Base-by-base conservation (phyloP, 805 yeast genomes). In the Millerozyma acaciae region DNA sequence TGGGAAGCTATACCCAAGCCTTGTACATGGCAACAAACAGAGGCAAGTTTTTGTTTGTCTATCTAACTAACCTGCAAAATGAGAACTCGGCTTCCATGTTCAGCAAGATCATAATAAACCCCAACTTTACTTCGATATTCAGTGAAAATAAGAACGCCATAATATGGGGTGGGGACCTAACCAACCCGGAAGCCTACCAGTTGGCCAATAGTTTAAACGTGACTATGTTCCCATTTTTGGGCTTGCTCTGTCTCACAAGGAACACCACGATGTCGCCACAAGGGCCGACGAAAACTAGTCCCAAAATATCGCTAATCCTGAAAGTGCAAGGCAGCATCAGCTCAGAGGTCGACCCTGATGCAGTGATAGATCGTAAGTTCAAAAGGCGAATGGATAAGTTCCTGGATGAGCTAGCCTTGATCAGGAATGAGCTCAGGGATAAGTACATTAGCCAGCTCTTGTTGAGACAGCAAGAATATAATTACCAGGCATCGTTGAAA, bases 111-210 rank as follows among this genome's bases (percentile, higher is more conserved):
- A 53, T 87, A 29, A 60, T 78, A 26, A 65, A 74, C 38, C 70
- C 66, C 2, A 56, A 53, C 16, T 76, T 84, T 34, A 59, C 74
- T 9, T 55, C 64, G 4, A 33, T 62, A 2, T 63, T 62, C 29
- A 37, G 42, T n/a, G 22, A 64, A 69, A 45, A 50, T 77, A 33
- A 43, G 6, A 71, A 84, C 28, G 53, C 80, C 2, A 43, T 85
- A 3, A 58, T 85, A 2, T 90, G 97, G 97, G 95, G 89, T 26
- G 96, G 96, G 6, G 81, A 85, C 50, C 75, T 83, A 16, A 71
- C 74, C n/a, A 78, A 78, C 36, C 76, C 88, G 14, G 97, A 90
- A 55, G 85, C 90, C 1, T 79, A 76, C 50, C 95, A 86, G 47
- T 79, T 87, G 10, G 83, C 95, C 0, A 80, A 83, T 49, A 77